Percentiles rank a stretch among this genome's conserved stretches.
Conservation (phyloP, 2,329 filamentous ascomycete genomes). For the Malbranchea cinnamomea region DNA sequence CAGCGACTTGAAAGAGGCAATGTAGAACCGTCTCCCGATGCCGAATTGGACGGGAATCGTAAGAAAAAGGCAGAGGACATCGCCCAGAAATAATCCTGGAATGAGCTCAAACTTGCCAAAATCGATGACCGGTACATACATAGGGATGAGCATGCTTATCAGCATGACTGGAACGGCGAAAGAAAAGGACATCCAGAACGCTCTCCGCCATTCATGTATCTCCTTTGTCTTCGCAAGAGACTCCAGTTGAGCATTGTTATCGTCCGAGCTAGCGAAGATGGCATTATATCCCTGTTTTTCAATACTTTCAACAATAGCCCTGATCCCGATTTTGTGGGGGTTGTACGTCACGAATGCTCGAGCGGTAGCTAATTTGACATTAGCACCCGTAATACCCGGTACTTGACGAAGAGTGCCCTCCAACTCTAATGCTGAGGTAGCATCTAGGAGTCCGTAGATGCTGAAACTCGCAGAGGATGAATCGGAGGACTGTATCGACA, state of each 20-base stretch:
- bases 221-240: constrained; percentile 93
- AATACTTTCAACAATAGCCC: constrained; percentile 65
- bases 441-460: constrained; percentile 63
- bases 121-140: constrained; percentile 62
- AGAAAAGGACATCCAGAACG: constrained; percentile 59
- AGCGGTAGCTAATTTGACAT: constrained; percentile 57
- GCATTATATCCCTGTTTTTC: constrained; percentile 80
- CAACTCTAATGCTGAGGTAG: constrained; percentile 54
- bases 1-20: constrained; percentile 83
- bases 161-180: constrained; percentile 87
- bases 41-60: constrained; percentile 94
- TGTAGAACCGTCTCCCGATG: constrained; percentile 85
- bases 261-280: constrained; percentile 75
- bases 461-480: constrained; percentile 60
- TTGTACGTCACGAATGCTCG: constrained; percentile 61
- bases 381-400: constrained; percentile 59
- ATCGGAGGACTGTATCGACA: constrained; percentile 37
- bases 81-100: constrained; percentile 72
- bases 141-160: constrained; percentile 86
- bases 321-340: constrained; percentile 57
- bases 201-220: constrained; percentile 79
- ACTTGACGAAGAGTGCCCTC: constrained; percentile 51
- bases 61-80: constrained; percentile 66
- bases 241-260: constrained; percentile 92
- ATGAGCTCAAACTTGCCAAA: constrained; percentile 54